Evolutionary conservation across 1,284 basidiomycete species (phyloP).

Genomic region (Rhizoctonia solani): DNA sequence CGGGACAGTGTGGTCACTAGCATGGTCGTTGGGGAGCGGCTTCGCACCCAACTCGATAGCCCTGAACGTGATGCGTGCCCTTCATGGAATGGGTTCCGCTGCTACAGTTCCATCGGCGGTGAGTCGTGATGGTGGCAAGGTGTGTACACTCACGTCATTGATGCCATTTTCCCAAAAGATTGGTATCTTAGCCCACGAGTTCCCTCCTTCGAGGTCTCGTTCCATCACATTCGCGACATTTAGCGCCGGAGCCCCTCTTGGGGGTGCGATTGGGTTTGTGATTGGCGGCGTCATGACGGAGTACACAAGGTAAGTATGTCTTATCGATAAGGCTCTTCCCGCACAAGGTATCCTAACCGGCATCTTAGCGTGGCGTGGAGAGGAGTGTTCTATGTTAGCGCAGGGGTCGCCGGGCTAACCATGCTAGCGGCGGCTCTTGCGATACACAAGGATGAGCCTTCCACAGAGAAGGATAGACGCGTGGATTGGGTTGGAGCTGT

Average conservation of each 20-base stretch:
- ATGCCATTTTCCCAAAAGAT: no score
- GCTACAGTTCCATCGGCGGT: conserved; percentile 71
- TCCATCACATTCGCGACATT: conserved; percentile 78
- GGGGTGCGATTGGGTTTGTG: conserved; percentile 67
- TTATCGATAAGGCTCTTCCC: not conserved
- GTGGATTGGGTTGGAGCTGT: conserved; percentile 85
- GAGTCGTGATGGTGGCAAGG: conserved; percentile 42
- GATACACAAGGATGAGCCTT: conserved; percentile 51
- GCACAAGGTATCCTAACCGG: not conserved
- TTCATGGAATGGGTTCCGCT: conserved; percentile 72
- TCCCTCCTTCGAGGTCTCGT: conserved; percentile 67
- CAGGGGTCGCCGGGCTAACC: conserved; percentile 58
- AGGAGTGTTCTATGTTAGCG: conserved; percentile 60
- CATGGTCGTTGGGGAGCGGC: conserved; percentile 58
- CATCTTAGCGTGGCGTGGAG: conserved; percentile 61
- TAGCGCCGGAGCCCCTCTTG: conserved; percentile 78
- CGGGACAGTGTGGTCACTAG: conserved; percentile 55
- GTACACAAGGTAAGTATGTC: conserved; percentile 53
- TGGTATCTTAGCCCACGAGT: conserved; percentile 76
- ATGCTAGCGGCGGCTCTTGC: conserved; percentile 55
- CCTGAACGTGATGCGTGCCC: conserved; percentile 65
- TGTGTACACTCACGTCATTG: no score
- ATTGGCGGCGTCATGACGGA: conserved; percentile 74
- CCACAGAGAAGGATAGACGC: conserved; percentile 55
- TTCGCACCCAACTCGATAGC: conserved; percentile 53